A percentile compares a stretch with the other conserved stretches of the same genome.
phyloP scores from a whole-genome alignment of 1,284 basidiomycete species.

The Leccinum subspadiceum region DNA sequence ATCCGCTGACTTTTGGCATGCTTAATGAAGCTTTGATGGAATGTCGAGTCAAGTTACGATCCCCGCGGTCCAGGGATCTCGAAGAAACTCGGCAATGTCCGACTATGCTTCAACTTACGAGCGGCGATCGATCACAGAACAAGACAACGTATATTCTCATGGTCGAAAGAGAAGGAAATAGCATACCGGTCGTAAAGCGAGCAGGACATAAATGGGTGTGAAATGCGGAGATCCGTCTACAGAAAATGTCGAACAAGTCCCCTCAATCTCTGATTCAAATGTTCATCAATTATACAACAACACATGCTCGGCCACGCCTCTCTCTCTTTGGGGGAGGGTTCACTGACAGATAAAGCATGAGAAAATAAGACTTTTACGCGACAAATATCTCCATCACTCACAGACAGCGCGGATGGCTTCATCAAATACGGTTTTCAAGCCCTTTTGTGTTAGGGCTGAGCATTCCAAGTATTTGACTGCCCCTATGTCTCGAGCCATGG shows the following conservation, averaged over 20 bases:
- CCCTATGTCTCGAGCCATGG: conserved; percentile 91
- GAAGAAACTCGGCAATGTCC: too few relatives aligned
- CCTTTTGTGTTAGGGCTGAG: conserved; percentile 97
- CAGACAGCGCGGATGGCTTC: conserved; percentile 91
- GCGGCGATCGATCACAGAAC: background rate
- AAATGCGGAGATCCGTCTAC: conserved; percentile 45
- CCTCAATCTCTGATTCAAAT: conserved; percentile 13
- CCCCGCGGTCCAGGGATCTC: too few relatives aligned
- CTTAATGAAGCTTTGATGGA: background rate
- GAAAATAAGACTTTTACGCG: conserved; percentile 3
- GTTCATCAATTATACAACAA: conserved; percentile 59
- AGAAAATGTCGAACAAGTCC: conserved; percentile 18
- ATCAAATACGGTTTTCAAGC: conserved; percentile 95
- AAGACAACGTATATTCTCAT: conserved; percentile 20
- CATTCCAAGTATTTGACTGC: conserved; percentile 98
- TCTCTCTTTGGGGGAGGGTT: conserved; percentile 69
- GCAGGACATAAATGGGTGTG: conserved; percentile 57
- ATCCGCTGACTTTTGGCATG: conserved; percentile 24
- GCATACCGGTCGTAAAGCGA: conserved; percentile 43
- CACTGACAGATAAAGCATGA: conserved; percentile 44
- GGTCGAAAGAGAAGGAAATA: conserved; percentile 18
- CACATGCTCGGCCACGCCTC: conserved; percentile 53
- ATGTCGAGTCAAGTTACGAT: background rate
- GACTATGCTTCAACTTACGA: too few relatives aligned
- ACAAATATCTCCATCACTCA: conserved; percentile 47